Evolutionary conservation across 352 stramenopile genomes (phyloP).

Genomic region (Pythium phragmiticola): DNA sequence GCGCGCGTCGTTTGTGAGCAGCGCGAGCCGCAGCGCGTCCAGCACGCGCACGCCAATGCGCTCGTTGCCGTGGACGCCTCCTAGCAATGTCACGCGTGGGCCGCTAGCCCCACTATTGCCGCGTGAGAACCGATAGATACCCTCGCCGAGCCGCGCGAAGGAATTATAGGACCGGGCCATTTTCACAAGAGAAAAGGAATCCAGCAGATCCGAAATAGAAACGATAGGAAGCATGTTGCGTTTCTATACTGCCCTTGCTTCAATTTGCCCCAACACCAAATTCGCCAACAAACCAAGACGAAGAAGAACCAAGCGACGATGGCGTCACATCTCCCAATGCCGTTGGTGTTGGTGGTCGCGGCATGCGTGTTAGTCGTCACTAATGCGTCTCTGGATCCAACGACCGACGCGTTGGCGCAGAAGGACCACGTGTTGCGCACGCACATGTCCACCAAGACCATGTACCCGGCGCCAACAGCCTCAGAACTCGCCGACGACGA

Average conservation of each 20-base stretch:
- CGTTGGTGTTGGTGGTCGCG: constrained; percentile 23
- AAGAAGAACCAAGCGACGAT: neutral
- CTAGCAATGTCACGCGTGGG: constrained; percentile 57
- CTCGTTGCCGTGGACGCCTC: constrained; percentile 77
- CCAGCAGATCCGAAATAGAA: constrained; percentile 7
- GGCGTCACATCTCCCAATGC: neutral
- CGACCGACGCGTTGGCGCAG: constrained; percentile 2
- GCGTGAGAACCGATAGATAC: constrained; percentile 47
- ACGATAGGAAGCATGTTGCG: neutral
- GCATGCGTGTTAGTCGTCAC: neutral
- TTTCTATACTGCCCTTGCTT: constrained; percentile 12
- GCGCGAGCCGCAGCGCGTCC: constrained; percentile 49
- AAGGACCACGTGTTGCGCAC: constrained; percentile 36
- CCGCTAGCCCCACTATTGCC: constrained; percentile 17
- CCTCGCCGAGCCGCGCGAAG: constrained; percentile 38
- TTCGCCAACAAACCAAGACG: constrained; percentile 1
- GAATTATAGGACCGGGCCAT: constrained; percentile 34
- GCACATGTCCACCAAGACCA: constrained; percentile 83
- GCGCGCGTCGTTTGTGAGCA: constrained; percentile 35
- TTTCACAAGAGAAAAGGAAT: neutral
- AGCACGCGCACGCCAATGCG: constrained; percentile 64
- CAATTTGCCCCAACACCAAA: constrained; percentile 5
- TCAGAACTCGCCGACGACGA: constrained; percentile 11
- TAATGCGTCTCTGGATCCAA: neutral
- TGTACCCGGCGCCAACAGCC: constrained; percentile 42